Conservation (phyloP, 2,329 filamentous ascomycete genomes). For the Ophiocordyceps camponoti-leonardi region DNA sequence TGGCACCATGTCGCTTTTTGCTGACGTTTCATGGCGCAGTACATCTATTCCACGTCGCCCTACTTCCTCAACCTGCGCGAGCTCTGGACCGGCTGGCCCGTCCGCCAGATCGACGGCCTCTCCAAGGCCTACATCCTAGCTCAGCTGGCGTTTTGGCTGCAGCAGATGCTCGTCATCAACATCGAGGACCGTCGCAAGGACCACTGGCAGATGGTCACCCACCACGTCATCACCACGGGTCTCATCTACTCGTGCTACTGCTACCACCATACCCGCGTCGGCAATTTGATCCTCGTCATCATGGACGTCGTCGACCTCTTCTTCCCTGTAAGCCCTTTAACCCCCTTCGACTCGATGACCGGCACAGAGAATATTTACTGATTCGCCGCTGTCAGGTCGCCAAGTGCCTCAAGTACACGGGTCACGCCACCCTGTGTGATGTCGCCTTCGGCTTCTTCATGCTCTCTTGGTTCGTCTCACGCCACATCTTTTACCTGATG, state of each 20-base stretch:
- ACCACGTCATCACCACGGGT: constrained; percentile 77
- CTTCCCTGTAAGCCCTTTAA: constrained; percentile 51
- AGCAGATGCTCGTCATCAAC: constrained; percentile 86
- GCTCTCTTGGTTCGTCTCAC: constrained; percentile 63
- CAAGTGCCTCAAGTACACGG: constrained; percentile 85
- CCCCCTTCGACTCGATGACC: not conserved
- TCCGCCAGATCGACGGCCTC: constrained; percentile 52
- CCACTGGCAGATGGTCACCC: constrained; percentile 87
- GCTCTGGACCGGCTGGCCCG: constrained; percentile 76
- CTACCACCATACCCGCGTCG: constrained; percentile 75
- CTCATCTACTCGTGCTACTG: constrained; percentile 72
- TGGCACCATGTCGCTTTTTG: not conserved
- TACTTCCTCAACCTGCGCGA: constrained; percentile 63
- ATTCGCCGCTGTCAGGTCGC: constrained; percentile 40
- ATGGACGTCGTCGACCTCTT: constrained; percentile 92
- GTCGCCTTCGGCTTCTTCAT: constrained; percentile 74
- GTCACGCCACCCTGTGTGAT: constrained; percentile 62
- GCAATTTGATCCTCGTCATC: constrained; percentile 72
- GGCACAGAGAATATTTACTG: not conserved
- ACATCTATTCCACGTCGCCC: constrained; percentile 59
- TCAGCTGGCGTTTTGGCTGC: constrained; percentile 84
- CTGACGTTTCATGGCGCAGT: constrained; percentile 28
- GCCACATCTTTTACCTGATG: constrained; percentile 64
- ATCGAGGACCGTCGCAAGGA: constrained; percentile 92
- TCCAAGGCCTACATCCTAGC: constrained; percentile 83